phyloP scores from a whole-genome alignment of 2,329 filamentous ascomycete species.

The Zymoseptoria passerinii region DNA sequence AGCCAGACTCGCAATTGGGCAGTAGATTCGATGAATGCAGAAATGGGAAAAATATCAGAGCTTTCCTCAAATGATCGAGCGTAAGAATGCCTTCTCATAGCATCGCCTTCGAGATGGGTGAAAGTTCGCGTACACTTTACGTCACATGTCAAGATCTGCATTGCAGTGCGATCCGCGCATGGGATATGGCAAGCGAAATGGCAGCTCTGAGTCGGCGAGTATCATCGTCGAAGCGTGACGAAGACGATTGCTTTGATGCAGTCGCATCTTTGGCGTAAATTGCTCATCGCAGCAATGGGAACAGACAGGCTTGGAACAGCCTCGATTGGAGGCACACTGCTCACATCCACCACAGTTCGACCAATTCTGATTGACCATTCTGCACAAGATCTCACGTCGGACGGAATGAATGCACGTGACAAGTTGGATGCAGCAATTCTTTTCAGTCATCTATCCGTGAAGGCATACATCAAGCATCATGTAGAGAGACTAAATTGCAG shows the following conservation, averaged over 20 bases:
- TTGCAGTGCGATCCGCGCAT: not conserved
- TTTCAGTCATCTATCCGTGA: conserved; percentile 19
- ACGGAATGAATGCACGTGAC: not conserved
- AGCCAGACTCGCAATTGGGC: not conserved
- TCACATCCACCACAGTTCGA: not conserved
- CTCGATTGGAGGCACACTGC: too few relatives aligned
- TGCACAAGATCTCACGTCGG: not conserved
- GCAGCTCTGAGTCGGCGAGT: not conserved
- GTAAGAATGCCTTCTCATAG: not conserved
- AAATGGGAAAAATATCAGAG: too few relatives aligned
- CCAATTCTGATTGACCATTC: not conserved
- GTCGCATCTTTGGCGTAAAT: not conserved
- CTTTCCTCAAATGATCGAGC: not conserved
- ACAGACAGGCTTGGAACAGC: too few relatives aligned
- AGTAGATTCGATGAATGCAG: not conserved
- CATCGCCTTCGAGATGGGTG: not conserved
- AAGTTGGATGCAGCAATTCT: conserved; percentile 5
- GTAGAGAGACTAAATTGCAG: conserved; percentile 8
- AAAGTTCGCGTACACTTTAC: conserved; percentile 1
- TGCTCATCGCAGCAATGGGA: too few relatives aligned
- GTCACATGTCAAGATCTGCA: conserved; percentile 4
- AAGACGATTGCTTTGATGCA: conserved; percentile 4
- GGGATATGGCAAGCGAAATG: not conserved
- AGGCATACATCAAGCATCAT: conserved; percentile 14
- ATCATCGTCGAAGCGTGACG: conserved; percentile 7